Evolutionary conservation across 768 basidiomycete species (phyloP).

Genomic region (Suillus ampliporus): DNA sequence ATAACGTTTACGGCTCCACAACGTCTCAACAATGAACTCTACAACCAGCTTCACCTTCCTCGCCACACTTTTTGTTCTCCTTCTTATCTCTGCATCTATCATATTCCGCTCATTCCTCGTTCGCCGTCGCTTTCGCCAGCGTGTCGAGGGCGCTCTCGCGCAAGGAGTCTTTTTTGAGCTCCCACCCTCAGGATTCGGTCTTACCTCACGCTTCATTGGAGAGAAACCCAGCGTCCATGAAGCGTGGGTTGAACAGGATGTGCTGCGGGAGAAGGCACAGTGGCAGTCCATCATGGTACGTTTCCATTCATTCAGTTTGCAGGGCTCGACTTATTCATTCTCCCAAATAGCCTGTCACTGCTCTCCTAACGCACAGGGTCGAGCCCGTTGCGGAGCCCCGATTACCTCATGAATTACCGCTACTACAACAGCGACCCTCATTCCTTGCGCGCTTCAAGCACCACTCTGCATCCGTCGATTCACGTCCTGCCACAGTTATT

Average conservation of each 20-base stretch:
- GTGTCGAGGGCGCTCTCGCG: slow-evolving; percentile 57
- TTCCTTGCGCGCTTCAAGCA: slow-evolving; percentile 11
- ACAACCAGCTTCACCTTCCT: slow-evolving; percentile 68
- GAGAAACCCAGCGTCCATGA: slow-evolving; percentile 58
- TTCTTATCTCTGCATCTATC: slow-evolving; percentile 67
- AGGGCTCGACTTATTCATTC: slow-evolving; percentile 10
- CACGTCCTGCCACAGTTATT: neutral
- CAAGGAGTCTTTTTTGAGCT: slow-evolving; percentile 49
- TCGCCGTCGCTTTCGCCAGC: slow-evolving; percentile 61
- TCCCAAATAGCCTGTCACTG: slow-evolving; percentile 22
- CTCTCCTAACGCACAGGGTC: slow-evolving; percentile 37
- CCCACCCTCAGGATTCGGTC: slow-evolving; percentile 33
- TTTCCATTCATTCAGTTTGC: slow-evolving; percentile 1
- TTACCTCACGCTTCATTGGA: slow-evolving; percentile 47
- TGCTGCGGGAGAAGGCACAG: slow-evolving; percentile 14
- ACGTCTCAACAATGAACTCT: slow-evolving; percentile 1
- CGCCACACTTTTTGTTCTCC: slow-evolving; percentile 70
- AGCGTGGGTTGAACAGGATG: slow-evolving; percentile 45
- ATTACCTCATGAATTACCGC: neutral
- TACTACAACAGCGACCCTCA: slow-evolving; percentile 8
- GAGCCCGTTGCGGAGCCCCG: neutral
- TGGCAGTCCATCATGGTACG: slow-evolving; percentile 60
- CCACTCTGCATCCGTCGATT: slow-evolving; percentile 15
- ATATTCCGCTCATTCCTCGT: slow-evolving; percentile 66
- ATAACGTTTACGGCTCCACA: neutral